A percentile compares a stretch with the other conserved stretches of the same genome.
These are phyloP conservation scores for Metschnikowia kunwiensis DNA, from an alignment of 805 yeast species.

Conservation along the genomic window DNA sequence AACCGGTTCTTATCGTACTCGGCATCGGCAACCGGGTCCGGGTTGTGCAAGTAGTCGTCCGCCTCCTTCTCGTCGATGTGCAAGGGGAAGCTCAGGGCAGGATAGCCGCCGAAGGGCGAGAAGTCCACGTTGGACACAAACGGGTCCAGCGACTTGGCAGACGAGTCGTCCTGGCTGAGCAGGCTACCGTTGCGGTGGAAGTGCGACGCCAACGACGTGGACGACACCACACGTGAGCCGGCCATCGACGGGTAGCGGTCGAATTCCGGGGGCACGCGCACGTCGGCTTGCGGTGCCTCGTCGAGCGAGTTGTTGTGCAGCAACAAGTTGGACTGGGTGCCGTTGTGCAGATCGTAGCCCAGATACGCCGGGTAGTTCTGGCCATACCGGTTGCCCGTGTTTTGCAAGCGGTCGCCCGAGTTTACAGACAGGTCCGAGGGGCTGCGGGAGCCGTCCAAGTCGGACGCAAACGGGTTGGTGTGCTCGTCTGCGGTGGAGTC, in stretches of 20 bases:
- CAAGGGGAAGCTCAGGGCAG: slow-evolving; percentile 87
- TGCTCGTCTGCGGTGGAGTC: slow-evolving; percentile 4
- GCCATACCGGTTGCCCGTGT: neutral
- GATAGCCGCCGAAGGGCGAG: slow-evolving; percentile 95
- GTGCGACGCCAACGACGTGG: slow-evolving; percentile 29
- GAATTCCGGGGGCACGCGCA: slow-evolving; percentile 52
- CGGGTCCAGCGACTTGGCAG: slow-evolving; percentile 26
- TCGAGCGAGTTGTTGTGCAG: slow-evolving; percentile 13
- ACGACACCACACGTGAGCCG: slow-evolving; percentile 56
- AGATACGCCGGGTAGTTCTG: slow-evolving; percentile 32
- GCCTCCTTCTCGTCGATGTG: slow-evolving; percentile 90
- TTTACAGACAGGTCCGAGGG: slow-evolving; percentile 10
- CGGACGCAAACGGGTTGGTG: slow-evolving; percentile 15
- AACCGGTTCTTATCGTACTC: slow-evolving; percentile 72
- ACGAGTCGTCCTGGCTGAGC: slow-evolving; percentile 20
- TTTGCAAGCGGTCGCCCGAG: slow-evolving; percentile 12
- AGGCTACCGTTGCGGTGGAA: slow-evolving; percentile 8
- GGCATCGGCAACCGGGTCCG: slow-evolving; percentile 92
- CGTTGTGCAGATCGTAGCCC: slow-evolving; percentile 41
- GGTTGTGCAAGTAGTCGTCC: slow-evolving; percentile 93
- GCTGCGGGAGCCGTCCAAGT: slow-evolving; percentile 11
- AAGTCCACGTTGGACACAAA: slow-evolving; percentile 55
- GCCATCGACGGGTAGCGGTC: slow-evolving; percentile 68
- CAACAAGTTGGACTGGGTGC: slow-evolving; percentile 38
- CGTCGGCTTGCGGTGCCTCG: slow-evolving; percentile 10